Evolutionary conservation across 2,329 filamentous ascomycete species (phyloP).

Genomic region (Botrytis hyacinthi): DNA sequence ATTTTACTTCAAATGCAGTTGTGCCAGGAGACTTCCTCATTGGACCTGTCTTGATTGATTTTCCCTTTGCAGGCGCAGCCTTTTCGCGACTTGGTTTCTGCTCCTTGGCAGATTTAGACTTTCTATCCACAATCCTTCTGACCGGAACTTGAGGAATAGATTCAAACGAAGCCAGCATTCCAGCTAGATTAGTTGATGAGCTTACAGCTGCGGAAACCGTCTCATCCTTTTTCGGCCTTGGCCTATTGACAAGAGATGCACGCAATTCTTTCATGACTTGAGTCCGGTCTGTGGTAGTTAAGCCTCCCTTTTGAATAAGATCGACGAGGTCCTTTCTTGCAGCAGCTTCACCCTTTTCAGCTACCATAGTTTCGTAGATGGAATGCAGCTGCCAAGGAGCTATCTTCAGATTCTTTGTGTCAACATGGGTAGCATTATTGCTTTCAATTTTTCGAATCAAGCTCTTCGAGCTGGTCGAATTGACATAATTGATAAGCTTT

Average conservation of each 20-base stretch:
- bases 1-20: conserved; percentile 31
- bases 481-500: conserved; percentile 13
- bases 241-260: conserved; percentile 13
- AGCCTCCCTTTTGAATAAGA: conserved; percentile 18
- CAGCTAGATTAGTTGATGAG: conserved; percentile 2
- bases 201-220: background rate
- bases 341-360: conserved; percentile 10
- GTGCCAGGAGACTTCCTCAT: conserved; percentile 8
- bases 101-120: background rate
- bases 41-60: conserved; percentile 15
- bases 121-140: background rate
- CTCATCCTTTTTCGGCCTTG: background rate
- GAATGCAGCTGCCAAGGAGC: conserved; percentile 17
- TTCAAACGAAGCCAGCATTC: conserved; percentile 17
- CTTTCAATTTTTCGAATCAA: background rate
- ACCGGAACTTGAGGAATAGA: conserved; percentile 5
- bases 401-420: background rate
- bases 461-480: background rate
- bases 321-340: conserved; percentile 17
- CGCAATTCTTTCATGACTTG: conserved; percentile 19
- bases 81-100: background rate
- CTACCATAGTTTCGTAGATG: conserved; percentile 16
- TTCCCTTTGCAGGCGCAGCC: background rate
- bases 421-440: background rate
- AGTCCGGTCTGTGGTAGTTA: conserved; percentile 18